Base-by-base conservation (phyloP, 257 asterid genomes). In the Solanum clarkiae region DNA sequence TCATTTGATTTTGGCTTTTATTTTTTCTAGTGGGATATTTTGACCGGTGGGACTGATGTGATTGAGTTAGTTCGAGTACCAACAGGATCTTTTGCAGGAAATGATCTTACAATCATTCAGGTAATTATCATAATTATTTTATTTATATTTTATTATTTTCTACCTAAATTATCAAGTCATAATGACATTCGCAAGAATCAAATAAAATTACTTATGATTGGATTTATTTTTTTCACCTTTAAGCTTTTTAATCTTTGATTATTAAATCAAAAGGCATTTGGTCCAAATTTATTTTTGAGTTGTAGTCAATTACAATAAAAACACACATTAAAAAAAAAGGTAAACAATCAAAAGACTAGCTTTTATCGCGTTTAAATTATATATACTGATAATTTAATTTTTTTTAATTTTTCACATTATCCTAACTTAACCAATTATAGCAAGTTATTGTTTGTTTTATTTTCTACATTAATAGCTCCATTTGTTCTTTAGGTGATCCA, bases 21-120 rank as follows among this genome's bases (percentile, higher is more conserved):
- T 32, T 10, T 11, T 36, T 36, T 15, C 88, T 89, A 95, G 97
- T 95, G 98, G 98, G 98, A 95, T 83, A 90, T 89, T 45, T 72
- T 93, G 54, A 89, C 92, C 17, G 45, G 86, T 84, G 95, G 91
- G 47, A 88, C 85, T 80, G 88, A 91, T 9, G 87, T 88, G 63
- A 80, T 42, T 81, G 87, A 89, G 56, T 89, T 92, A 26, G 95
- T 96, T 16, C 92, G 81, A 81, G 84, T 95, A 86, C 63, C 93
- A 32, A 91, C 97, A 2, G 97, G 97, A 24, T 49, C 69, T 12
- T 87, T 89, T 87, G 88, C 91, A 42, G 95, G 91, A 81, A 94
- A 92, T 14, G 81, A 87, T 59, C 80, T 94, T 86, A 87, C 97
- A 59, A 75, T 93, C 36, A 81, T 94, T 80, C 96, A 93, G 97